Base-by-base conservation (phyloP, 2,329 filamentous ascomycete species). In the Aureobasidium namibiae region DNA sequence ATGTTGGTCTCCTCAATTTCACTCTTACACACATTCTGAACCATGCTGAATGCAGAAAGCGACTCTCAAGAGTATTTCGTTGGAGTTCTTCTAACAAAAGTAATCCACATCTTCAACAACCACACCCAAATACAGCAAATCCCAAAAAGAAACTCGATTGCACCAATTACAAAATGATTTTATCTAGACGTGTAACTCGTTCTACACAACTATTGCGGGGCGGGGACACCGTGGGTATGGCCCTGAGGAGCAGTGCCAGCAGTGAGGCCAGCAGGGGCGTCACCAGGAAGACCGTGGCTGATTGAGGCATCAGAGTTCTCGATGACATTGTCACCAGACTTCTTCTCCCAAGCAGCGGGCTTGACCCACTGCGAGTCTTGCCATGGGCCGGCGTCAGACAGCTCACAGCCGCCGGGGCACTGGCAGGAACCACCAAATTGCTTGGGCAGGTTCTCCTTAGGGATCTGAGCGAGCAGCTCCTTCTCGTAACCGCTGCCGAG, bases 301-400 rank as follows among this genome's bases (percentile, higher is more conserved):
- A 60, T 21, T 10, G 52, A 24, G 24, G 50, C 60, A 59, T 67
- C 69, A 46, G 66, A 67, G 57, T 72, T 73, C 38, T 63, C 60
- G 61, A 62, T 65, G 60, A 67, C 65, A 42, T 65, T 65, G 52
- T 56, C 62, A 4, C 26, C 61, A 31, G 65, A 65, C 65, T 73
- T 69, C 69, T 75, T 75, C 36, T 73, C 73, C 75, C 77, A 78
- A 66, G 75, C 76, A 49, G 77, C 73, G 42, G 87, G 80, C 69
- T 78, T 83, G 57, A 82, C 76, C 56, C 81, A 92, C 74, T 88
- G 72, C 29, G 81, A 67, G 63, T 92, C 89, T 66, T 82, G 81
- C 94, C 94, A 99, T 56, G 94, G 94, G 56, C 94, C 94, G 62
- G 85, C 85, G 72, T 99, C 92, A 75, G 90, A 95, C 68, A 95